These are phyloP conservation scores for Cystobasidium onofrii DNA, from an alignment of 768 basidiomycete genomes.

Conservation along the genomic window DNA sequence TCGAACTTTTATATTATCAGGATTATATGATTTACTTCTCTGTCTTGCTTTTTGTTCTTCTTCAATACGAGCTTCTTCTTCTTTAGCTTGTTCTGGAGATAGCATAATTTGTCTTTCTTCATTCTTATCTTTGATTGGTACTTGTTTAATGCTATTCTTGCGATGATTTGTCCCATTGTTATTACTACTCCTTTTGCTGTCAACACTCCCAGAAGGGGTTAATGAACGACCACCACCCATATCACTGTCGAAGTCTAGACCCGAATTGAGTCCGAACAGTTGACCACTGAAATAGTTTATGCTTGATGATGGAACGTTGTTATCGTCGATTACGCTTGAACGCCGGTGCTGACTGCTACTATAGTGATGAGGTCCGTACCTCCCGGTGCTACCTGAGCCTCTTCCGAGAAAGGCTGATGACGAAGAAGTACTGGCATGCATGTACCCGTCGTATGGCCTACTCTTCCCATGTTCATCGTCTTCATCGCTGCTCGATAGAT, in stretches of 20 bases:
- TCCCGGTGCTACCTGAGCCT: too few relatives aligned
- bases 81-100: not conserved
- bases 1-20: not conserved
- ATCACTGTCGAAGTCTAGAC: not conserved
- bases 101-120: slow-evolving; percentile 2
- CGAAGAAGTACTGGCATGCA: not conserved
- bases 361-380: not conserved
- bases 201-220: not conserved
- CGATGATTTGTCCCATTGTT: not conserved
- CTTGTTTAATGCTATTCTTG: not conserved
- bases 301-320: not conserved
- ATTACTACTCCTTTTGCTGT: not conserved
- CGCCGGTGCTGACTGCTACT: not conserved
- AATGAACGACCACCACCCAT: not conserved
- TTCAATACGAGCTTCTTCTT: slow-evolving; percentile 19
- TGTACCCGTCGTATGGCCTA: not conserved
- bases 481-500: slow-evolving; percentile 2
- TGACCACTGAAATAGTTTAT: slow-evolving; percentile 1
- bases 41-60: not conserved
- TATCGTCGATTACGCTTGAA: not conserved
- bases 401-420: not conserved
- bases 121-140: not conserved
- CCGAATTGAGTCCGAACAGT: not conserved
- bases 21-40: slow-evolving; percentile 8
- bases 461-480: too few relatives aligned